Conservation (phyloP, 2,329 filamentous ascomycete species). For the Aspergillus chevalieri region DNA sequence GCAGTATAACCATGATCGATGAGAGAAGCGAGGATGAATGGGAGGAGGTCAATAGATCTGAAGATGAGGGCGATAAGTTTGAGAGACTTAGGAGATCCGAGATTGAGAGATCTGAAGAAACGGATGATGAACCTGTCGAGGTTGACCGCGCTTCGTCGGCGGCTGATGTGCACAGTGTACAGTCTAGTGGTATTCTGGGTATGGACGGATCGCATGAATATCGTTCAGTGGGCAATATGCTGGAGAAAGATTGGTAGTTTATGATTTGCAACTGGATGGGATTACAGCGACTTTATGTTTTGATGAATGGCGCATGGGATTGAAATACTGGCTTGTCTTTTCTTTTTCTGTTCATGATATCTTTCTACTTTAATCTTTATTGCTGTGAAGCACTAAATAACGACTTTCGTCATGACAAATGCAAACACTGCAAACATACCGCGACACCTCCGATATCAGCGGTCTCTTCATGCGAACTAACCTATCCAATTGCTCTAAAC, state of each 20-base stretch:
- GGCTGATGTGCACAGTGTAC: constrained; percentile 30
- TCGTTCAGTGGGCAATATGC: constrained; percentile 14
- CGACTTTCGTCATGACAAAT: neutral
- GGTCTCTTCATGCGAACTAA: neutral
- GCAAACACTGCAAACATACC: constrained; percentile 15
- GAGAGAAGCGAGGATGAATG: constrained; percentile 33
- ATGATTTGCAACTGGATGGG: neutral
- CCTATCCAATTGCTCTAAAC: neutral
- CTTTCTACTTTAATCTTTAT: neutral
- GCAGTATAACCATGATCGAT: constrained; percentile 12
- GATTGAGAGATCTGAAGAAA: constrained; percentile 15
- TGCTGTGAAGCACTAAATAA: neutral
- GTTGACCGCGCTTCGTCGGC: constrained; percentile 23
- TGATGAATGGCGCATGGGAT: neutral
- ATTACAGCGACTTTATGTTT: neutral
- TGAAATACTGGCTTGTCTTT: neutral
- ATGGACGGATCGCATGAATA: constrained; percentile 17
- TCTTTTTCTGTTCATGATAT: neutral
- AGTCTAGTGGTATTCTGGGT: constrained; percentile 27
- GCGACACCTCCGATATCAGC: constrained; percentile 2
- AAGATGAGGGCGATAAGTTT: constrained; percentile 13
- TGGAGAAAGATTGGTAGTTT: constrained; percentile 15
- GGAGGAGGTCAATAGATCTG: constrained; percentile 31
- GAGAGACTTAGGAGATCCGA: constrained; percentile 9
- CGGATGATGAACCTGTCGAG: constrained; percentile 30